Conservation (phyloP, 148 eudicot species). For the Persicaria tinctoria region DNA sequence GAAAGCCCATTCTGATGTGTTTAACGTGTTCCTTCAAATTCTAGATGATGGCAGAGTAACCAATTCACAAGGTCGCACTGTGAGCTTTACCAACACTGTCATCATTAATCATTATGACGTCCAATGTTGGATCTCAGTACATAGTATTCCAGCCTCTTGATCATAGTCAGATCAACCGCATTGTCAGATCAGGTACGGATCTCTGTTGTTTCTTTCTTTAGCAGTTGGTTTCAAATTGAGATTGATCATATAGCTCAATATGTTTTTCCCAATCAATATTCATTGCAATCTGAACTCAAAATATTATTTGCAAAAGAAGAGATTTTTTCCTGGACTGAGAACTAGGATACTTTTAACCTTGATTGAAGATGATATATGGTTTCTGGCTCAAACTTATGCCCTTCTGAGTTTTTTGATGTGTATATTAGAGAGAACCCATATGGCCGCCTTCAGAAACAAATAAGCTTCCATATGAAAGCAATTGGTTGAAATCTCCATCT, state of each 20-base stretch:
- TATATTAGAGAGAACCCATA: background rate
- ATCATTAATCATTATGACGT: constrained; percentile 97
- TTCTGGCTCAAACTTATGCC: background rate
- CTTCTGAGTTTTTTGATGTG: background rate
- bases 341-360: background rate
- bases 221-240: background rate
- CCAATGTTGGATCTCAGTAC: constrained; percentile 96
- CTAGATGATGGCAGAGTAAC: constrained; percentile 91
- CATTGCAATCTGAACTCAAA: background rate
- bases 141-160: constrained; percentile 95
- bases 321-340: constrained; percentile 1
- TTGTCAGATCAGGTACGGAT: constrained; percentile 69
- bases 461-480: background rate
- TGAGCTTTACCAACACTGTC: constrained; percentile 84
- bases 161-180: constrained; percentile 65
- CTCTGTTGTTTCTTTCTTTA: background rate
- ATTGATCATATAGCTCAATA: background rate
- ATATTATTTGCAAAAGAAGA: background rate
- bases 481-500: background rate
- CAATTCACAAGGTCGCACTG: constrained; percentile 89
- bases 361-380: background rate
- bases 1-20: constrained; percentile 87
- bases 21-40: constrained; percentile 82
- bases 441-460: background rate
- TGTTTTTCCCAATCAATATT: background rate